Evolutionary conservation across 2,329 filamentous ascomycete genomes (phyloP), one percentile per base, ranked within the genome.

Genomic region (Botrytis hyacinthi): DNA sequence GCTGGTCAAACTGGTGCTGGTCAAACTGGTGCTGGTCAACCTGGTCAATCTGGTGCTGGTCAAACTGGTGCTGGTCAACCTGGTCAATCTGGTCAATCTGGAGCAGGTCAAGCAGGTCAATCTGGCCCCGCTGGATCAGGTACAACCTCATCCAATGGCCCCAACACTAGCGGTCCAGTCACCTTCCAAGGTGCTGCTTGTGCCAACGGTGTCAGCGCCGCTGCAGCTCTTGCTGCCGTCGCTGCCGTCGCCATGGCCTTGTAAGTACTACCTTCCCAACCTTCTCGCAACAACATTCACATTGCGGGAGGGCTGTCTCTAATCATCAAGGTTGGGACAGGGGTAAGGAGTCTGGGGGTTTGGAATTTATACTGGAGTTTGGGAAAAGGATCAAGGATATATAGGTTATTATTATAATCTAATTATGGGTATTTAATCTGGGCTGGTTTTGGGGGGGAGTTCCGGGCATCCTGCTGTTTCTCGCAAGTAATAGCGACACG

Each of bases 211-310:
- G 10, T 35, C 46, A 48, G 37, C 26, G 8, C 35, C 3, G 48
- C 46, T 5, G 62, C 48, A 37, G 71, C 48, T 44, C 71, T 73
- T 26, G 63, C 37, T 48, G 63, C 48, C 48, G 48, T 68, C 8
- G 62, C 44, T 60, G 71, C 35, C 14, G 1, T 65, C 9, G 61
- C 40, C 35, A 22, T 40, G 26, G n/a, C 32, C 7, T 61, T 67
- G 61, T 57, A 54, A 60, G 8, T 18, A 40, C 26, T 10, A 16
- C 26, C 65, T 62, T n/a, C 4, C 5, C 3, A 18, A 54, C 51
- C 9, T 32, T 2, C 37, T 40, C 35, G 51, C 6, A 51, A 12
- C 26, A 68, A 12, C 26, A 6, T 46, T 14, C 7, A 32, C 20
- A 29, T 54, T 18, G 51, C n/a, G 51, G 5, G 51, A 54, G 51